These are phyloP conservation scores for Letharia lupina DNA, from an alignment of 495 filamentous ascomycete genomes.

Conservation along the genomic window DNA sequence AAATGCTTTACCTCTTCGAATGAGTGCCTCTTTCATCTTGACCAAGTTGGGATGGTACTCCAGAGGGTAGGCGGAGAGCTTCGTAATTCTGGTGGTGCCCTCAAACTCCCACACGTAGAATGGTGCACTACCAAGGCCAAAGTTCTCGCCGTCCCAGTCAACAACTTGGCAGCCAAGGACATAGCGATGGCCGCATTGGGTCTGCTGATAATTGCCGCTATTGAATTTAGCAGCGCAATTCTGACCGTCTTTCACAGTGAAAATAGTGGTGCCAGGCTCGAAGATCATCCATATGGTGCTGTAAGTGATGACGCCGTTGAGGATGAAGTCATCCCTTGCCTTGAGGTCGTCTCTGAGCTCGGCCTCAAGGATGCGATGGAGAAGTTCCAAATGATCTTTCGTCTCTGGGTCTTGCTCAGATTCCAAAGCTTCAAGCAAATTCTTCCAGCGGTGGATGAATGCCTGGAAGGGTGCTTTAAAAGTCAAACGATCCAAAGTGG, in stretches of 20 bases:
- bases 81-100: slow-evolving; percentile 49
- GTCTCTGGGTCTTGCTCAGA: slow-evolving; percentile 41
- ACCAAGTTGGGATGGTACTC: slow-evolving; percentile 41
- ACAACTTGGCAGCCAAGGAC: slow-evolving; percentile 36
- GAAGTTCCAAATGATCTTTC: slow-evolving; percentile 48
- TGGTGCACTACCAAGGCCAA: slow-evolving; percentile 39
- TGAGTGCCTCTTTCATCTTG: slow-evolving; percentile 32
- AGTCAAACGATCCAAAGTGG: slow-evolving; percentile 49
- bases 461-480: slow-evolving; percentile 54
- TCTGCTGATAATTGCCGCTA: slow-evolving; percentile 15
- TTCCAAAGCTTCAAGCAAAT: slow-evolving; percentile 41
- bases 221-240: slow-evolving; percentile 34
- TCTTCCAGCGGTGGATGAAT: slow-evolving; percentile 59
- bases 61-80: slow-evolving; percentile 49
- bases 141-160: slow-evolving; percentile 52
- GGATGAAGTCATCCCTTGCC: slow-evolving; percentile 47
- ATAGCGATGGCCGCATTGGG: slow-evolving; percentile 11
- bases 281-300: slow-evolving; percentile 50
- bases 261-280: slow-evolving; percentile 40
- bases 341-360: slow-evolving; percentile 53
- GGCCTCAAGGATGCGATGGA: slow-evolving; percentile 46
- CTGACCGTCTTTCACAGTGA: slow-evolving; percentile 32
- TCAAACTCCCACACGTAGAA: slow-evolving; percentile 43
- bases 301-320: slow-evolving; percentile 52
- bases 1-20: slow-evolving; percentile 42